phyloP scores from a whole-genome alignment of 441 rosid species.

The Populus tomentosa region DNA sequence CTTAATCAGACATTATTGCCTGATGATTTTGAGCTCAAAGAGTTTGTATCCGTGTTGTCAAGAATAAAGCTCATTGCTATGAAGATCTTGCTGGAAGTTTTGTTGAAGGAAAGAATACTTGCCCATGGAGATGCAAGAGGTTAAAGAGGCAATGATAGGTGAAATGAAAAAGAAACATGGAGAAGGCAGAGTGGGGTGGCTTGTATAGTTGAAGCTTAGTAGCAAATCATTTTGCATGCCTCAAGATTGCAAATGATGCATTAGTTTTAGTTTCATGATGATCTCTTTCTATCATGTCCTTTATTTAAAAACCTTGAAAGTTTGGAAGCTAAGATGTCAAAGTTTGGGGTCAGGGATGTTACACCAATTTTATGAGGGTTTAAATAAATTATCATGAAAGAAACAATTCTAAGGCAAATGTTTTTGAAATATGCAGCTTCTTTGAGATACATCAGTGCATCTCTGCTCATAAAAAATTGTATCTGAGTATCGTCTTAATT shows the following conservation, averaged over 20 bases:
- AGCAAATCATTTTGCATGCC: neutral
- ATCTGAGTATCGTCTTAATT: neutral
- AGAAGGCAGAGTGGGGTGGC: neutral
- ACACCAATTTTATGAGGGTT: constrained; percentile 1
- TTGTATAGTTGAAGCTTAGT: neutral
- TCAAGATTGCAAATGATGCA: neutral
- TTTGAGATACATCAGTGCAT: neutral
- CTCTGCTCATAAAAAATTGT: neutral
- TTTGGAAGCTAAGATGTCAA: neutral
- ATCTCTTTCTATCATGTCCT: neutral
- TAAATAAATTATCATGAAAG: constrained; percentile 3
- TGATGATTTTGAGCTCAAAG: neutral
- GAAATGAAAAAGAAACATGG: neutral
- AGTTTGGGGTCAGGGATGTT: neutral
- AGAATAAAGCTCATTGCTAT: neutral
- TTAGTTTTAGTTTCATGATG: neutral
- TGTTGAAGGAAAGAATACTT: neutral
- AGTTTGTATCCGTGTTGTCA: neutral
- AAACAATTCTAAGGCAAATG: neutral
- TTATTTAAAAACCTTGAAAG: neutral
- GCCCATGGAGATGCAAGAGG: neutral
- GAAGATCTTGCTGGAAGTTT: neutral
- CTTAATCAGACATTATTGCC: neutral
- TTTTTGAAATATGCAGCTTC: constrained; percentile 6
- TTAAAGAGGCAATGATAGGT: neutral